Conservation (phyloP, 768 basidiomycete genomes). For the Suillus occidentalis region DNA sequence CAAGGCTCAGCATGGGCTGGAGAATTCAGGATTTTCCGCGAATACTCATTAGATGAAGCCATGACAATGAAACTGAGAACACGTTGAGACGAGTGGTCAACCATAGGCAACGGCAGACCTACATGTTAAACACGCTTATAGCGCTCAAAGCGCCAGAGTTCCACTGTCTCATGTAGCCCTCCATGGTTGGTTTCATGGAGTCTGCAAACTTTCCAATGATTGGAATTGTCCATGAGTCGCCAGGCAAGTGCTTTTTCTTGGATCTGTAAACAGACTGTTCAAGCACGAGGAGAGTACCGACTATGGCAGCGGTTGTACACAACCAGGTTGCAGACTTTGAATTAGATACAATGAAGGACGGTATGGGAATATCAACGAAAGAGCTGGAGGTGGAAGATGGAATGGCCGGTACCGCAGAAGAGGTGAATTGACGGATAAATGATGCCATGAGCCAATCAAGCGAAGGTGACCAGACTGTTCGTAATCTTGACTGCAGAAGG, state of each 20-base stretch:
- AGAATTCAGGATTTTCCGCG: slow-evolving; percentile 95
- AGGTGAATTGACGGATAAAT: slow-evolving; percentile 28
- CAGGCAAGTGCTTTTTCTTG: slow-evolving; percentile 89
- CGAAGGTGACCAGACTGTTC: neutral
- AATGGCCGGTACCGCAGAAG: slow-evolving; percentile 31
- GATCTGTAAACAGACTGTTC: slow-evolving; percentile 88
- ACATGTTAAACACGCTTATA: slow-evolving; percentile 98
- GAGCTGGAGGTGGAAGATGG: slow-evolving; percentile 44
- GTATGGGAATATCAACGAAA: slow-evolving; percentile 46
- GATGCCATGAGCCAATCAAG: slow-evolving; percentile 32
- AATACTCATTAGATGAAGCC: slow-evolving; percentile 89
- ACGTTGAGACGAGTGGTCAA: neutral
- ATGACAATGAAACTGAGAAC: slow-evolving; percentile 93
- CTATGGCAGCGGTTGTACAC: slow-evolving; percentile 66
- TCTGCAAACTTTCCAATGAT: slow-evolving; percentile 96
- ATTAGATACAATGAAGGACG: slow-evolving; percentile 42
- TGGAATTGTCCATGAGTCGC: slow-evolving; percentile 92
- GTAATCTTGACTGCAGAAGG: neutral
- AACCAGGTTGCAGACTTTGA: slow-evolving; percentile 46
- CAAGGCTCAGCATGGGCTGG: slow-evolving; percentile 92
- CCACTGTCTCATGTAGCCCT: slow-evolving; percentile 92
- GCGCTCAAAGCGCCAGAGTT: slow-evolving; percentile 84
- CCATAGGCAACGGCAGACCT: slow-evolving; percentile 26
- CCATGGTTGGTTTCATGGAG: slow-evolving; percentile 87
- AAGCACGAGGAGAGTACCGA: slow-evolving; percentile 74